A percentile compares a stretch with the other conserved stretches of the same genome.
Conservation (phyloP, 495 filamentous ascomycete species). For the Venustampulla echinocandica region DNA sequence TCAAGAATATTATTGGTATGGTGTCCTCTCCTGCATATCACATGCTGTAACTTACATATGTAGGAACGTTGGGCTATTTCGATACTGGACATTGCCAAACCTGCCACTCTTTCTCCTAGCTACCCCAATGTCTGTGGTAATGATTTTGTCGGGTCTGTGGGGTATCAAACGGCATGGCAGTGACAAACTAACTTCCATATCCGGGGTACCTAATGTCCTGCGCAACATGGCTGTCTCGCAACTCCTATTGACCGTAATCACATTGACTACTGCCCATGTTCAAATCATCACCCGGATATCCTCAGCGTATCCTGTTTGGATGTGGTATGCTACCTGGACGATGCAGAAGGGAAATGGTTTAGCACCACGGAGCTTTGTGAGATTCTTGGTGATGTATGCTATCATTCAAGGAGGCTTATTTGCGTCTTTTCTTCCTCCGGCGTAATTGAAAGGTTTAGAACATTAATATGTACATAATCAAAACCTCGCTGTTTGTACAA, state of each 20-base stretch:
- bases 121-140: conserved; percentile 62
- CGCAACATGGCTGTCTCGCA: conserved; percentile 56
- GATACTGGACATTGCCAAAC: conserved; percentile 85
- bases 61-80: conserved; percentile 80
- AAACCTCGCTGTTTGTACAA: too few species aligned
- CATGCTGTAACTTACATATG: background rate
- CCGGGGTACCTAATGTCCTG: conserved; percentile 1
- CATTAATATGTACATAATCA: too few species aligned
- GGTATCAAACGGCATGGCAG: conserved; percentile 31
- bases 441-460: too few species aligned
- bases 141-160: conserved; percentile 53
- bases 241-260: conserved; percentile 58
- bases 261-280: conserved; percentile 74
- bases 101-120: conserved; percentile 82
- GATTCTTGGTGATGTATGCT: conserved; percentile 72
- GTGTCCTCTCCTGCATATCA: conserved; percentile 16
- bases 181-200: too few species aligned
- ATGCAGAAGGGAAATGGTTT: conserved; percentile 22
- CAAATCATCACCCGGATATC: conserved; percentile 88
- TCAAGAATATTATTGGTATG: conserved; percentile 83
- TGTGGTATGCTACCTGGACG: conserved; percentile 60
- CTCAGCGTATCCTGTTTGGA: conserved; percentile 85
- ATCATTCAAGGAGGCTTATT: conserved; percentile 74
- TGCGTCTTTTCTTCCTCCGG: conserved; percentile 92
- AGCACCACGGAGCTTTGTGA: conserved; percentile 32